Percentiles rank a stretch among this genome's conserved stretches.
Evolutionary conservation across 164 flowering plant genomes (phyloP).

Genomic region (Tetrastigma voinierianum): DNA sequence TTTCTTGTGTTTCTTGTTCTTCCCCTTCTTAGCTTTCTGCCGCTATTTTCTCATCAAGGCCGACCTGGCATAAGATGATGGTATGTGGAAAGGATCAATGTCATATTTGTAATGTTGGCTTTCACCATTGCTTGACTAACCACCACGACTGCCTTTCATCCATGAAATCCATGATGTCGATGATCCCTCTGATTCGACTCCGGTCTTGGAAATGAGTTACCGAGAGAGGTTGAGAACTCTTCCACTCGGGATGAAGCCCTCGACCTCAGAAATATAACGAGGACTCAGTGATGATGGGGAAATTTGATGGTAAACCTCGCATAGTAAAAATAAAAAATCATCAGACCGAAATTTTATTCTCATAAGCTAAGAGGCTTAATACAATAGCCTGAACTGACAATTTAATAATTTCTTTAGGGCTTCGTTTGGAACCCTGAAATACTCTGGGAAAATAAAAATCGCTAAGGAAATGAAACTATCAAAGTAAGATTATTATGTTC

Average conservation of each 20-base stretch:
- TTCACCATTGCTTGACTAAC: conserved; percentile 70
- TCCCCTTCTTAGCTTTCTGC: conserved; percentile 90
- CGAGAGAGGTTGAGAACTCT: conserved; percentile 92
- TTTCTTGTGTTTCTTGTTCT: conserved; percentile 69
- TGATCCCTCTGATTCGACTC: conserved; percentile 62
- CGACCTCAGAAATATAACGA: conserved; percentile 92
- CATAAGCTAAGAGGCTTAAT: neutral
- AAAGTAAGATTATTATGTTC: no score
- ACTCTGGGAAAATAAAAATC: no score
- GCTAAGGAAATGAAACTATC: no score
- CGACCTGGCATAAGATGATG: conserved; percentile 92
- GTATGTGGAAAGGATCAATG: conserved; percentile 87
- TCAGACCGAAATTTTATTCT: neutral
- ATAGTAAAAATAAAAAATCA: neutral
- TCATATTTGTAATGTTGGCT: conserved; percentile 69
- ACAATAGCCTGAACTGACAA: no score
- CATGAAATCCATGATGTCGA: no score
- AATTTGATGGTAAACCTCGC: conserved; percentile 89
- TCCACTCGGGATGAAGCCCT: conserved; percentile 86
- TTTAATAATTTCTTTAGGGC: no score
- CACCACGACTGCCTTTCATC: conserved; percentile 89
- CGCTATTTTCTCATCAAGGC: conserved; percentile 89
- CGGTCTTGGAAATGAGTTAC: conserved; percentile 86
- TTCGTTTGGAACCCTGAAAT: no score
- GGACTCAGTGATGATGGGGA: conserved; percentile 92